Conservation (phyloP, 1,139 yeast species). For the Petasospora fabianii region DNA sequence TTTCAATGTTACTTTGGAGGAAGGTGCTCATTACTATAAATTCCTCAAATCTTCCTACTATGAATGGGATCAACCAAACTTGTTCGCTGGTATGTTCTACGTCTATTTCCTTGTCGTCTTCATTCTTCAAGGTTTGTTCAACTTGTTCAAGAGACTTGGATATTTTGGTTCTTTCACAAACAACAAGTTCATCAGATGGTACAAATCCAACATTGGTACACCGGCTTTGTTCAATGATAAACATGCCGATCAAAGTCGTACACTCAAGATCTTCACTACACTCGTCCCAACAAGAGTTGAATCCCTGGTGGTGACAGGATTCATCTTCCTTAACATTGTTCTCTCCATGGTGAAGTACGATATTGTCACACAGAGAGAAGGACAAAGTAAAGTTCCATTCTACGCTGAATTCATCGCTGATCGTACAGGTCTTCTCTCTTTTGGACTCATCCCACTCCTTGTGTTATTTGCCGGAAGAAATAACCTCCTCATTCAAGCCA, state of each 20-base stretch:
- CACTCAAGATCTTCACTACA: conserved; percentile 12
- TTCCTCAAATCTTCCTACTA: conserved; percentile 8
- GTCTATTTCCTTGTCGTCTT: conserved; percentile 14
- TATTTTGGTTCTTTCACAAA: conserved; percentile 25
- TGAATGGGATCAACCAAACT: conserved; percentile 16
- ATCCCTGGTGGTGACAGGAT: conserved; percentile 44
- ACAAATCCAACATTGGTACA: conserved; percentile 17
- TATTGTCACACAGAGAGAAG: conserved; percentile 29
- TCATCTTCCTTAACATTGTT: conserved; percentile 42
- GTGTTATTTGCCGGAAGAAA: conserved; percentile 41
- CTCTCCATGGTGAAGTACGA: conserved; percentile 40
- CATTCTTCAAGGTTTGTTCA: conserved; percentile 8
- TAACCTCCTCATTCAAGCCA: conserved; percentile 29
- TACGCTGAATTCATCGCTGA: conserved; percentile 43
- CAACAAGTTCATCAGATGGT: conserved; percentile 16
- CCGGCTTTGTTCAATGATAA: conserved; percentile 20
- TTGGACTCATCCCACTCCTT: conserved; percentile 46
- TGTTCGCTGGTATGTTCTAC: conserved; percentile 10
- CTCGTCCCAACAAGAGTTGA: conserved; percentile 66
- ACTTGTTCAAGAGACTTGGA: conserved; percentile 17
- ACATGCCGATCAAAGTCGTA: conserved; percentile 13
- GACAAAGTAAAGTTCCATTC: conserved; percentile 41
- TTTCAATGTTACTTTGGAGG: conserved; percentile 1
- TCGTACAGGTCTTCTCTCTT: conserved; percentile 51
- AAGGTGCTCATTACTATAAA: background rate